Percentiles rank a stretch among this genome's conserved stretches.
phyloP scores from a whole-genome alignment of 2,329 filamentous ascomycete species.

The Penicillium expansum region DNA sequence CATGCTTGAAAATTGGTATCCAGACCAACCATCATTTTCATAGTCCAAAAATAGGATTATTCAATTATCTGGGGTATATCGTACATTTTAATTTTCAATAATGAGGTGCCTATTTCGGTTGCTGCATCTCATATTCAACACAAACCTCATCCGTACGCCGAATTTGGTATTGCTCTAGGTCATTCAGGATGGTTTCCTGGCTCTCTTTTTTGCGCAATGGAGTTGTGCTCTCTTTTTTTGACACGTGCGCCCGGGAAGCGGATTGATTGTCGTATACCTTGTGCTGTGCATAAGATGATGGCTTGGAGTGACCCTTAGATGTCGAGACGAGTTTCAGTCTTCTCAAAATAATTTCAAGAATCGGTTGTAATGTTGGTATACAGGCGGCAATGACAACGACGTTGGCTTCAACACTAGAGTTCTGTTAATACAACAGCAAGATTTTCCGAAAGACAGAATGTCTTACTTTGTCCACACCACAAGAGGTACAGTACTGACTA shows the following conservation, averaged over 20 bases:
- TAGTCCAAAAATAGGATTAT: no score
- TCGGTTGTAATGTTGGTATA: slow-evolving; percentile 35
- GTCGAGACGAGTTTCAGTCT: slow-evolving; percentile 7
- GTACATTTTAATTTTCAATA: background rate
- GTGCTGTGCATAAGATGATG: background rate
- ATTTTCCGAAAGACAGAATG: background rate
- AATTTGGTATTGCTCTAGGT: slow-evolving; percentile 10
- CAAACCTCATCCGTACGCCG: slow-evolving; percentile 24
- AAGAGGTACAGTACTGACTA: slow-evolving; percentile 40
- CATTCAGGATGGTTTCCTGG: slow-evolving; percentile 19
- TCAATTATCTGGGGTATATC: background rate
- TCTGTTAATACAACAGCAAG: background rate
- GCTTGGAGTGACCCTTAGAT: background rate
- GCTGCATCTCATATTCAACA: slow-evolving; percentile 21
- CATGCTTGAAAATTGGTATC: background rate
- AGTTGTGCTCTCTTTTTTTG: background rate
- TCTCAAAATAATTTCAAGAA: slow-evolving; percentile 27
- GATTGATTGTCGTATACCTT: background rate
- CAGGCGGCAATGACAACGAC: slow-evolving; percentile 35
- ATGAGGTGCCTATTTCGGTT: background rate
- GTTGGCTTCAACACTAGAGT: slow-evolving; percentile 30
- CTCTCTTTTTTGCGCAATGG: slow-evolving; percentile 9
- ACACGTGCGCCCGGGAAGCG: background rate
- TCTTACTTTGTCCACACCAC: slow-evolving; percentile 48
- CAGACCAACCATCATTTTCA: background rate